Conservation (phyloP, 768 basidiomycete genomes). For the Tremella fuciformis region DNA sequence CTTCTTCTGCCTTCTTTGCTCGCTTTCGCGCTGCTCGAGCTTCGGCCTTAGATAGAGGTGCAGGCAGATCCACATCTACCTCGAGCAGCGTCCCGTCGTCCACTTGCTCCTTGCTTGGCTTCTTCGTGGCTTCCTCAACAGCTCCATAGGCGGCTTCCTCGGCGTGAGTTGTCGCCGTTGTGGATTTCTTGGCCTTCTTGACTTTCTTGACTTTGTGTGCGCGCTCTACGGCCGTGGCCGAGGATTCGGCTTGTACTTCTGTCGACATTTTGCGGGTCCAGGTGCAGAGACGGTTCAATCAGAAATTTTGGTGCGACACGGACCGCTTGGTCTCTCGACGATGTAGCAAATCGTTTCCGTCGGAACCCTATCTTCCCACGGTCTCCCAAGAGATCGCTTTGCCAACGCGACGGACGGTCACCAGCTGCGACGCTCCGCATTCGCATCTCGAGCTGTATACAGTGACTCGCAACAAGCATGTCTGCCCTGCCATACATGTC, state of each 20-base stretch:
- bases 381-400: too few species aligned
- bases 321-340: too few species aligned
- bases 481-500: conserved; percentile 40
- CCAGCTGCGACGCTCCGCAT: too few species aligned
- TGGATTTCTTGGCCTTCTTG: background rate
- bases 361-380: too few species aligned
- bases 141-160: conserved; percentile 4
- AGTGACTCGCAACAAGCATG: conserved; percentile 14
- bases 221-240: too few species aligned
- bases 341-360: too few species aligned
- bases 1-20: conserved; percentile 26
- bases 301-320: too few species aligned
- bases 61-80: conserved; percentile 45
- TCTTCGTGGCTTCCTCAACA: conserved; percentile 13
- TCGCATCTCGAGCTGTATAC: too few species aligned
- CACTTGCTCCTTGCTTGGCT: conserved; percentile 12
- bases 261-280: too few species aligned
- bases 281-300: too few species aligned
- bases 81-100: conserved; percentile 37
- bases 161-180: background rate
- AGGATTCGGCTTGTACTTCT: too few species aligned
- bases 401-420: too few species aligned
- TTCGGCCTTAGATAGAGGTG: conserved; percentile 48
- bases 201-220: background rate
- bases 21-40: conserved; percentile 42